These are phyloP conservation scores for Aureobasidium sp. DNA, from an alignment of 2,329 filamentous ascomycete species.

Conservation along the genomic window DNA sequence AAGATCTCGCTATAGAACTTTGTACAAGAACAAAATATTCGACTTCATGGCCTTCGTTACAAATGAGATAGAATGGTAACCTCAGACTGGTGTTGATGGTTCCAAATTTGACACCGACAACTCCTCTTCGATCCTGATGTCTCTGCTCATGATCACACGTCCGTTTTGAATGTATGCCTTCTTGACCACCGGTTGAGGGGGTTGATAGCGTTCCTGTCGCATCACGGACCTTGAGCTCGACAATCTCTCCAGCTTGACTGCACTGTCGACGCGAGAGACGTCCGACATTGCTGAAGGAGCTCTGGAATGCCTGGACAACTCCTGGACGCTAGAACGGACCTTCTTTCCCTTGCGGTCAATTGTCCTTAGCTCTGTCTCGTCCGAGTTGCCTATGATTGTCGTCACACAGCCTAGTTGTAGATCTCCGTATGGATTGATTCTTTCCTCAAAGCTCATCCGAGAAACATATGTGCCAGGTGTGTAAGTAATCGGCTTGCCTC, in stretches of 20 bases:
- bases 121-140: background rate
- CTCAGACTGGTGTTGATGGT: slow-evolving; percentile 19
- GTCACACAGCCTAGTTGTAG: background rate
- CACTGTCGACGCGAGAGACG: background rate
- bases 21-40: background rate
- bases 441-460: slow-evolving; percentile 1
- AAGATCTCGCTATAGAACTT: background rate
- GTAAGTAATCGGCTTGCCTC: background rate
- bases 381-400: background rate
- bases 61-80: background rate
- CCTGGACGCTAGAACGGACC: background rate
- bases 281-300: background rate
- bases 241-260: background rate
- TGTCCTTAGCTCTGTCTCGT: background rate
- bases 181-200: background rate
- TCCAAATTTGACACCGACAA: slow-evolving; percentile 15
- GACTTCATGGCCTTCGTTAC: slow-evolving; percentile 6
- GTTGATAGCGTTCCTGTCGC: background rate
- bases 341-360: background rate
- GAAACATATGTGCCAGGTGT: background rate
- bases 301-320: background rate
- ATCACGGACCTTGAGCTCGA: background rate
- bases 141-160: slow-evolving; percentile 2
- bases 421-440: background rate
- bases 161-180: background rate